Percentiles rank a stretch among this genome's conserved stretches.
Conservation (phyloP, 306 rosid genomes). For the Prunus persica region Prunus_persica_NCBIv2 NC_034013.1:11920001-11920500, state of each 20-base stretch:
- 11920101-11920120: background rate
- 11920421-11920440: slow-evolving; percentile 23
- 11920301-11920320: slow-evolving; percentile 2
- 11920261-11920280: slow-evolving; percentile 3
- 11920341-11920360: slow-evolving; percentile 9
- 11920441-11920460: slow-evolving; percentile 43
- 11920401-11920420: slow-evolving; percentile 6
- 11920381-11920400: slow-evolving; percentile 23
- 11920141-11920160: slow-evolving; percentile 8
- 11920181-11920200: slow-evolving; percentile 15
- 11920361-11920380: slow-evolving; percentile 16
- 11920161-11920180: slow-evolving; percentile 7
- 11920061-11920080: slow-evolving; percentile 30
- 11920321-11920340: slow-evolving; percentile 17
- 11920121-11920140: slow-evolving; percentile 10
- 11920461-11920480: slow-evolving; percentile 36
- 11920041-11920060: slow-evolving; percentile 13
- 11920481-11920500: slow-evolving; percentile 34
- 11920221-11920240: slow-evolving; percentile 9
- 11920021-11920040: background rate
- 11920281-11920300: slow-evolving; percentile 13
- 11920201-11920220: slow-evolving; percentile 17
- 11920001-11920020: background rate
- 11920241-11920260: slow-evolving; percentile 17
- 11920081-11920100: slow-evolving; percentile 10